Evolutionary conservation across 2,329 filamentous ascomycete species (phyloP), one percentile per base, ranked within the genome.

Genomic region (Zasmidium cellare): DNA sequence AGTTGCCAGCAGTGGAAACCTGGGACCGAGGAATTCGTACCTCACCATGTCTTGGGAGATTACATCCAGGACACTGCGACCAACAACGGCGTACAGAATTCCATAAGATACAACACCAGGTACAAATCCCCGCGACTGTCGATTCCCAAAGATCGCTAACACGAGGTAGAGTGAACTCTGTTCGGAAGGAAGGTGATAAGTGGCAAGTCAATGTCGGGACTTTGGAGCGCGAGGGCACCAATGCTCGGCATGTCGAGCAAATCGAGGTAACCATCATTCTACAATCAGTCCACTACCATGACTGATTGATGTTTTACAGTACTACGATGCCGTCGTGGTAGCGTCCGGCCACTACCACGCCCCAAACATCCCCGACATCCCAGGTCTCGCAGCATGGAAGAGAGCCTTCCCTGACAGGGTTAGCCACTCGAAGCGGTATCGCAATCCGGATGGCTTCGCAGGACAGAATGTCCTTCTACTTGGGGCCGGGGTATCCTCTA

Each of bases 41-140:
- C 75, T 1, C 87, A 89, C 58, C 66, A 73, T 16, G 76, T 81
- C 0, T 72, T 89, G 9, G 80, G 81, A 31, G 73, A 80, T 1
- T 90, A 90, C 64, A 81, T 90, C 3, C 82, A 86, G 58, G 77
- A 80, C n/a, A 81, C 86, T 0, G 81, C 86, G 0, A 61, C 63
- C 0, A 71, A 77, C 1, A 77, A 80, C 1, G 80, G 80, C 0
- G 80, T 87, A 0, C 70, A 83, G 2, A 69, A 75, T 0, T 66
- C 77, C 9, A 84, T 84, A 0, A 66, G 74, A 0, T 87, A 84
- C 64, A 75, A 85, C 46, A 88, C 86, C 0, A 66, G 74, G 0
- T 87, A 84, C 64, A 75, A 85, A 46, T 88, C 35, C n/a, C n/a
- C n/a, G n/a, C n/a, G n/a, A n/a, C n/a, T n/a, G n/a, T n/a, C n/a